phyloP scores from a whole-genome alignment of 768 basidiomycete species.

The Phlebiopsis gigantea region DNA sequence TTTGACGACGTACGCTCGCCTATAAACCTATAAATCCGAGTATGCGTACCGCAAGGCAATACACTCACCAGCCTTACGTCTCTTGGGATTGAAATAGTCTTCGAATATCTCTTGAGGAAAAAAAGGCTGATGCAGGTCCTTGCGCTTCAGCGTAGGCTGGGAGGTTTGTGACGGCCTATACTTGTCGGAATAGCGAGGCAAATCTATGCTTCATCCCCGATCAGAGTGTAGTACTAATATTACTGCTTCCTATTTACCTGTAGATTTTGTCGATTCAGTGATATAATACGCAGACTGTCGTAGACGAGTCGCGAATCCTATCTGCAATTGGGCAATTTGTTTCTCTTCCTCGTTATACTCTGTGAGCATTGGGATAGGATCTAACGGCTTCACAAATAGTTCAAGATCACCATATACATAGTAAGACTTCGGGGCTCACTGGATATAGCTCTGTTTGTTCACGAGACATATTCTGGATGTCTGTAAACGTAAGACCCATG shows the following conservation, averaged over 20 bases:
- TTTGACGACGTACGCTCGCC: conserved; percentile 30
- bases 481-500: conserved; percentile 78
- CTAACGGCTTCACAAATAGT: conserved; percentile 46
- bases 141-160: conserved; percentile 64
- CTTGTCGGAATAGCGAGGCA: conserved; percentile 82
- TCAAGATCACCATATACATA: not conserved
- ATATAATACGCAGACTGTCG: conserved; percentile 71
- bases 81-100: conserved; percentile 73
- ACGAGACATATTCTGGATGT: conserved; percentile 70
- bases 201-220: conserved; percentile 36
- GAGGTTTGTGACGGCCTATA: conserved; percentile 58
- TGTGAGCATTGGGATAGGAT: conserved; percentile 60
- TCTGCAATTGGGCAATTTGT: conserved; percentile 59
- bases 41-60: not conserved
- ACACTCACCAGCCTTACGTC: conserved; percentile 30
- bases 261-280: conserved; percentile 63
- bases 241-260: conserved; percentile 32
- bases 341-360: conserved; percentile 64
- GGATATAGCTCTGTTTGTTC: conserved; percentile 80
- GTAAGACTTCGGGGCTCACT: conserved; percentile 37
- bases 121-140: conserved; percentile 68
- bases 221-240: not conserved
- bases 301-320: conserved; percentile 59
- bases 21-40: not conserved
- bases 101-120: conserved; percentile 77